Evolutionary conservation across 2,329 filamentous ascomycete genomes (phyloP), one percentile per base, ranked within the genome.

Genomic region (Phyllosticta ampelicida): DNA sequence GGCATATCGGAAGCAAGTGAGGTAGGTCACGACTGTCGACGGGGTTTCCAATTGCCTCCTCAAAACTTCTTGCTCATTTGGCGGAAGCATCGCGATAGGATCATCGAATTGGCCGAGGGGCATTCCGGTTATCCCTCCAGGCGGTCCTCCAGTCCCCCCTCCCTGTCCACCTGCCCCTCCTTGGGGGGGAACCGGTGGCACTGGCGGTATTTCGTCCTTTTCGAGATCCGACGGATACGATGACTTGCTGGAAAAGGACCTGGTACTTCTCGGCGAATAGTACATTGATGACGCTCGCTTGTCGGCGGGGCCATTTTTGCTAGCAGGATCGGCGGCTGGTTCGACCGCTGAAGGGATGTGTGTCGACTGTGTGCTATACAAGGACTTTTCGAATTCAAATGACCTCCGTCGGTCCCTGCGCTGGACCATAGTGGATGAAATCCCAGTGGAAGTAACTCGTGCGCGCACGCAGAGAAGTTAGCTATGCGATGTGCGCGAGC

Each of bases 1-100:
- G 3, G 87, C 81, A 74, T 89, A 91, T 62, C 87, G 82, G 69
- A 82, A 90, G 19, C 90, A 75, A 0, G 80, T 81, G 61, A 77
- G 76, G 62, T 85, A 79, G n/a, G 81, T 84, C 30, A 87, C 78
- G 64, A 83, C 83, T 59, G 84, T 76, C 10, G 80, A 75, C 29
- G 84, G 84, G 0, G 83, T 83, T 54, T 84, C 74, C 61, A 90
- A 77, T 72, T 94, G 89, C 60, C 75, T 77, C 68, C 80, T 84
- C 61, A 94, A 73, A 56, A 92, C 80, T 19, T 79, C 76, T 56
- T 80, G 84, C 71, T 92, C 86, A 60, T 85, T 68, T 9, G 80
- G 71, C 1, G 86, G 81, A 3, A 91, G 76, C 68, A 89, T 82
- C 23, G 75, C 74, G 66, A 82, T 84, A 3, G 80, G 74, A 65